Conservation (phyloP, 2,329 filamentous ascomycete species). For the Phyllosticta paracitricarpa region DNA sequence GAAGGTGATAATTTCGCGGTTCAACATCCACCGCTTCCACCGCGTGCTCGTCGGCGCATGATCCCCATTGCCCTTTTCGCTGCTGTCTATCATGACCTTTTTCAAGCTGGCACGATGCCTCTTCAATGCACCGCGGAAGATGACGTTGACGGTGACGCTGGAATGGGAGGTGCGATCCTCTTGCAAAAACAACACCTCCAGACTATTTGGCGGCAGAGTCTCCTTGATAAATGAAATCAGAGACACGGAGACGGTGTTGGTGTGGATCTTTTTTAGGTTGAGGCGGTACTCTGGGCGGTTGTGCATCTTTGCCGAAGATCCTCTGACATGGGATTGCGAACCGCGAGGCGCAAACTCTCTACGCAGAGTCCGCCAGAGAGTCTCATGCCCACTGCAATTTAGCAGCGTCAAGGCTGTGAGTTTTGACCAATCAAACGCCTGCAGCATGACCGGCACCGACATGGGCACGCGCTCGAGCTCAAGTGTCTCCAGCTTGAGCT, state of each 20-base stretch:
- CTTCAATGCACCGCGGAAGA: slow-evolving; percentile 60
- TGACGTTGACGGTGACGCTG: slow-evolving; percentile 55
- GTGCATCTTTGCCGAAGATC: slow-evolving; percentile 22
- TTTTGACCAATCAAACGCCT: slow-evolving; percentile 64
- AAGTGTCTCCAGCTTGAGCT: slow-evolving; percentile 58
- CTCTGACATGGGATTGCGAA: slow-evolving; percentile 20
- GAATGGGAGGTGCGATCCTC: slow-evolving; percentile 49
- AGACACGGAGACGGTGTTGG: slow-evolving; percentile 58
- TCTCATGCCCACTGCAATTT: slow-evolving; percentile 61
- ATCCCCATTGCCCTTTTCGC: slow-evolving; percentile 41
- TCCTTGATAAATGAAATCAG: slow-evolving; percentile 68
- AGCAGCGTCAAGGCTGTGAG: slow-evolving; percentile 65
- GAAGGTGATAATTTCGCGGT: slow-evolving; percentile 58
- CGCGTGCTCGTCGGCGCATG: slow-evolving; percentile 29
- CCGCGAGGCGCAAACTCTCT: slow-evolving; percentile 37
- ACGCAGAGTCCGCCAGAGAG: slow-evolving; percentile 63
- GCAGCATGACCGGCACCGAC: slow-evolving; percentile 60
- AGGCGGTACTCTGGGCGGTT: slow-evolving; percentile 36
- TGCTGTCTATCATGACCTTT: slow-evolving; percentile 66
- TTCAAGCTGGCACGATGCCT: slow-evolving; percentile 61
- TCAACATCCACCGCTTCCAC: slow-evolving; percentile 63
- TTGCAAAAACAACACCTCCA: slow-evolving; percentile 72
- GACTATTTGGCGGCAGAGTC: slow-evolving; percentile 63
- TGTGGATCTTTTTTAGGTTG: slow-evolving; percentile 63
- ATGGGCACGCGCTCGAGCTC: slow-evolving; percentile 67